phyloP scores from a whole-genome alignment of 31 red algal genomes.

The Asparagopsis taxiformis region DNA sequence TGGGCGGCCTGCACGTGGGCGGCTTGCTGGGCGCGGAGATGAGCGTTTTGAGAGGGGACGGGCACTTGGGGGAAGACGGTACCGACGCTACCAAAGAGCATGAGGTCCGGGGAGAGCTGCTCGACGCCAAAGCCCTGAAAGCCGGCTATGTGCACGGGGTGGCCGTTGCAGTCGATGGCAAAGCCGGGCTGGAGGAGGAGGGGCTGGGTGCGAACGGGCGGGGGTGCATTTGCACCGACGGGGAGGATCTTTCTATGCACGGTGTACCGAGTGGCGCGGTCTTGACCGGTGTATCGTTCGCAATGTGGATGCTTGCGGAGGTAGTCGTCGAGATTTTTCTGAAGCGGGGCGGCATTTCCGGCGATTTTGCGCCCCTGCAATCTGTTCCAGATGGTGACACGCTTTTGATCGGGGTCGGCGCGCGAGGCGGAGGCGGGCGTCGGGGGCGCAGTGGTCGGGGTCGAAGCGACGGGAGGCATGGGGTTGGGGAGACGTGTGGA shows the following conservation, averaged over 20 bases:
- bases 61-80: too few relatives aligned
- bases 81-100: too few relatives aligned
- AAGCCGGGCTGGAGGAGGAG: neutral
- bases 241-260: conserved; percentile 49
- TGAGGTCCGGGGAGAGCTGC: too few relatives aligned
- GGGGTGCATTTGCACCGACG: conserved; percentile 40
- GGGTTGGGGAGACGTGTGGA: too few relatives aligned
- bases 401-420: conserved; percentile 58
- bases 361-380: conserved; percentile 91
- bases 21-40: too few relatives aligned
- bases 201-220: conserved; percentile 15
- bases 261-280: conserved; percentile 69
- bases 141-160: too few relatives aligned
- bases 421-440: conserved; percentile 2
- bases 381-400: conserved; percentile 97
- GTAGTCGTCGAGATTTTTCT: conserved; percentile 81
- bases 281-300: conserved; percentile 77
- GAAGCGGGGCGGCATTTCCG: conserved; percentile 85
- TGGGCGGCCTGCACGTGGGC: too few relatives aligned
- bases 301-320: conserved; percentile 85
- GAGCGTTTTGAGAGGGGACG: too few relatives aligned
- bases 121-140: too few relatives aligned
- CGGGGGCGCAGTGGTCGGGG: too few relatives aligned
- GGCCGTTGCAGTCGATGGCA: too few relatives aligned
- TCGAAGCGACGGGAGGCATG: too few relatives aligned